A percentile compares a stretch with the other conserved stretches of the same genome.
phyloP scores from a whole-genome alignment of 1,139 yeast genomes.

The Nadsonia commutata region DNA sequence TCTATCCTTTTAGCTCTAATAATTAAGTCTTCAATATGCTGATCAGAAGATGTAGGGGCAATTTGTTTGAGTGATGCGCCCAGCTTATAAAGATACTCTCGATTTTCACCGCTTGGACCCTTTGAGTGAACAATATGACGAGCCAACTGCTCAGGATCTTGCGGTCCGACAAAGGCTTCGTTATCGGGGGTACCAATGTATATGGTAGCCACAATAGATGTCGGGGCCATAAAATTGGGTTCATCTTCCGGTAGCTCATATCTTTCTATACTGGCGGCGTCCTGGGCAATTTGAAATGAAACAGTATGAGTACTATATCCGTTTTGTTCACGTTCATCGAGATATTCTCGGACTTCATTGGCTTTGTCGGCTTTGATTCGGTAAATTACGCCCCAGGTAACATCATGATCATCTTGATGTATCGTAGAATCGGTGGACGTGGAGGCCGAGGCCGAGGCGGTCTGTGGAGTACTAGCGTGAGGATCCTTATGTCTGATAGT shows the following conservation, averaged over 20 bases:
- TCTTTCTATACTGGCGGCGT: conserved; percentile 11
- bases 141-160: conserved; percentile 48
- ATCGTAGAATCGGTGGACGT: conserved; percentile 5
- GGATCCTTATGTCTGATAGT: conserved; percentile 22
- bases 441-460: not conserved
- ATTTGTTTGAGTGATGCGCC: conserved; percentile 38
- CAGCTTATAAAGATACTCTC: conserved; percentile 49
- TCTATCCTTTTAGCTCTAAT: conserved; percentile 13
- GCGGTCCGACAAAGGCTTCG: conserved; percentile 71
- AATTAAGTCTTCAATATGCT: conserved; percentile 24
- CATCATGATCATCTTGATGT: conserved; percentile 28
- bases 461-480: conserved; percentile 23
- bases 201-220: conserved; percentile 29
- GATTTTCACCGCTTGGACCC: conserved; percentile 77
- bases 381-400: conserved; percentile 76
- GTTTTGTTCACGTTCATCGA: conserved; percentile 75
- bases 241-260: conserved; percentile 2
- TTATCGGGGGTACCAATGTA: conserved; percentile 78
- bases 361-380: conserved; percentile 59
- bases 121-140: conserved; percentile 34
- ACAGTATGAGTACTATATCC: conserved; percentile 70
- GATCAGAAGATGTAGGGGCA: conserved; percentile 25
- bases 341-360: conserved; percentile 43
- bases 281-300: conserved; percentile 40
- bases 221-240: conserved; percentile 11